These are phyloP conservation scores for Zygosaccharomyces bisporus DNA, from an alignment of 805 yeast genomes.

Conservation along the genomic window DNA sequence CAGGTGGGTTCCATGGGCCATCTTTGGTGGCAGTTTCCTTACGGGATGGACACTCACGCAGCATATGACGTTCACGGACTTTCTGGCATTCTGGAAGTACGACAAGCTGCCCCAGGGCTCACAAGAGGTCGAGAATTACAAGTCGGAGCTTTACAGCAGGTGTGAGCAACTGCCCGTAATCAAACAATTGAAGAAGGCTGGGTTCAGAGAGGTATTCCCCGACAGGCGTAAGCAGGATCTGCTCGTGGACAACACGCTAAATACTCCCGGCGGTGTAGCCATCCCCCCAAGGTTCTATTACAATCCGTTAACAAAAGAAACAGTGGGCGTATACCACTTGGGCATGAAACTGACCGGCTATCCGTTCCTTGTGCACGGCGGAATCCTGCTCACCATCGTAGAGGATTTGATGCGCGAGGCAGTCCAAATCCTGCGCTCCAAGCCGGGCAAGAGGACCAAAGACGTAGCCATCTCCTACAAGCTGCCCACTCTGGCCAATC, in stretches of 20 bases:
- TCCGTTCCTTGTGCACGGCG: slow-evolving; percentile 87
- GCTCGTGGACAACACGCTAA: slow-evolving; percentile 49
- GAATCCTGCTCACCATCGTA: slow-evolving; percentile 72
- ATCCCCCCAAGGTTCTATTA: slow-evolving; percentile 68
- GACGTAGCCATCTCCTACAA: slow-evolving; percentile 48
- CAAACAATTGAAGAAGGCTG: slow-evolving; percentile 41
- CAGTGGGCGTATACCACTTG: slow-evolving; percentile 65
- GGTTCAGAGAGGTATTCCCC: slow-evolving; percentile 34
- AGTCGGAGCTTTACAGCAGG: slow-evolving; percentile 42
- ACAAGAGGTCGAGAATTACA: slow-evolving; percentile 31
- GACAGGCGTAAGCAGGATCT: slow-evolving; percentile 44
- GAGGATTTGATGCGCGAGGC: slow-evolving; percentile 70
- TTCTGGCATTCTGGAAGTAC: slow-evolving; percentile 35
- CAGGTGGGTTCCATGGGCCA: slow-evolving; percentile 27
- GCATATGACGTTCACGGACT: slow-evolving; percentile 36
- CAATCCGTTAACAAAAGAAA: slow-evolving; percentile 51
- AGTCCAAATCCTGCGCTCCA: slow-evolving; percentile 39
- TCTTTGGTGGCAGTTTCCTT: slow-evolving; percentile 32
- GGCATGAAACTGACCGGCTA: slow-evolving; percentile 81
- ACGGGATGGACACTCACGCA: slow-evolving; percentile 34
- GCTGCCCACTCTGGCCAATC: slow-evolving; percentile 74
- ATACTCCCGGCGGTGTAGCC: slow-evolving; percentile 75
- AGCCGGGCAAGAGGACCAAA: slow-evolving; percentile 37
- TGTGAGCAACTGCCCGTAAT: slow-evolving; percentile 50
- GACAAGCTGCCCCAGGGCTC: slow-evolving; percentile 32